Conservation (phyloP, 106 monocot species). For the Agapanthus africanus region DNA sequence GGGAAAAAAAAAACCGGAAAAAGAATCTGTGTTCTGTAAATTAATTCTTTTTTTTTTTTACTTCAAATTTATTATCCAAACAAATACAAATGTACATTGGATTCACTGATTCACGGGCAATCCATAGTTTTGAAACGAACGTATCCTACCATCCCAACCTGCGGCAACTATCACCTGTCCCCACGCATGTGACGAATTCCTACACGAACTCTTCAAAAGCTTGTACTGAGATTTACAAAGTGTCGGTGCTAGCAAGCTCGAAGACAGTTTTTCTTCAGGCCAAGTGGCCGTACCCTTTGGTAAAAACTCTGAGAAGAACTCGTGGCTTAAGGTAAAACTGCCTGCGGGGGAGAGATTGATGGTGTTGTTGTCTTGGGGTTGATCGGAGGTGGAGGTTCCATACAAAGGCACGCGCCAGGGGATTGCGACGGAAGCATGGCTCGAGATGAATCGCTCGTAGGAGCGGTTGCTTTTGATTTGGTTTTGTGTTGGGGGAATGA, state of each 20-base stretch:
- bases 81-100: slow-evolving; percentile 15
- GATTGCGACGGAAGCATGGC: slow-evolving; percentile 48
- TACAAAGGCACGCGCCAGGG: slow-evolving; percentile 48
- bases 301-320: slow-evolving; percentile 28
- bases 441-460: slow-evolving; percentile 56
- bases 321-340: slow-evolving; percentile 38
- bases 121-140: slow-evolving; percentile 77
- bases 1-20: neutral
- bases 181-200: slow-evolving; percentile 56
- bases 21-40: slow-evolving; percentile 5
- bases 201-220: slow-evolving; percentile 37
- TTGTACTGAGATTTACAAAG: slow-evolving; percentile 43
- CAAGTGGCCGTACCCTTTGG: slow-evolving; percentile 59
- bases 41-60: neutral
- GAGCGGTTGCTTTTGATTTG: slow-evolving; percentile 44
- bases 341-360: slow-evolving; percentile 12
- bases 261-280: slow-evolving; percentile 91
- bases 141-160: slow-evolving; percentile 75
- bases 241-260: slow-evolving; percentile 5
- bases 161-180: slow-evolving; percentile 88
- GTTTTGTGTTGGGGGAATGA: slow-evolving; percentile 8
- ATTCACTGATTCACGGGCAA: slow-evolving; percentile 33
- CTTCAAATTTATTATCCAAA: neutral
- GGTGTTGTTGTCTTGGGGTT: slow-evolving; percentile 21
- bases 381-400: neutral